Percentiles rank a stretch among this genome's conserved stretches.
These are phyloP conservation scores for Fibroporia radiculosa DNA, from an alignment of 768 basidiomycete species.

Conservation along the genomic window DNA sequence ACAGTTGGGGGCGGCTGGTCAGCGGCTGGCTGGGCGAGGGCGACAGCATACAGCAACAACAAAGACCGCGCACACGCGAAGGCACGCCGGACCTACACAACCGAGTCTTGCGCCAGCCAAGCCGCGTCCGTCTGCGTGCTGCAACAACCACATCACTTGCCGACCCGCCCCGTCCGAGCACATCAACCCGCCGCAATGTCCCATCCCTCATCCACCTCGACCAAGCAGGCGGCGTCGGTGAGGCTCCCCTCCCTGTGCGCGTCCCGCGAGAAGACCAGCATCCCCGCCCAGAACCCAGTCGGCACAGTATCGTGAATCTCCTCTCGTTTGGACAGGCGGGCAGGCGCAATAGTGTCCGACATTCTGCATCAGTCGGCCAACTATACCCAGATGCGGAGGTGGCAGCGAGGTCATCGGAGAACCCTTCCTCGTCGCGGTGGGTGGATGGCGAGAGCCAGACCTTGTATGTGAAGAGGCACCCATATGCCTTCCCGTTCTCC, in stretches of 20 bases:
- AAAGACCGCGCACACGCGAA: background rate
- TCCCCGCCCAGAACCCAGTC: slow-evolving; percentile 14
- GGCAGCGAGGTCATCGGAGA: too few species aligned
- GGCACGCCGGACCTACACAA: slow-evolving; percentile 3
- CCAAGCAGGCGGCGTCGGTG: slow-evolving; percentile 54
- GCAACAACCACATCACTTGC: slow-evolving; percentile 30
- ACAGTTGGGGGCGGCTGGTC: slow-evolving; percentile 26
- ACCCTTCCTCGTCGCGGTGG: background rate
- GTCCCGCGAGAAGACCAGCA: slow-evolving; percentile 19
- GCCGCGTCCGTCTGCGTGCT: slow-evolving; percentile 36
- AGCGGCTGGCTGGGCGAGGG: slow-evolving; percentile 20
- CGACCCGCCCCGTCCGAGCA: slow-evolving; percentile 25
- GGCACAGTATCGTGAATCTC: slow-evolving; percentile 46
- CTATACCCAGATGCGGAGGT: slow-evolving; percentile 8
- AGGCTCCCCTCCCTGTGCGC: slow-evolving; percentile 39
- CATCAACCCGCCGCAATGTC: slow-evolving; percentile 6
- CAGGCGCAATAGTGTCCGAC: slow-evolving; percentile 12
- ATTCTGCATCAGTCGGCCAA: slow-evolving; percentile 13
- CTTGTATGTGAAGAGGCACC: slow-evolving; percentile 30
- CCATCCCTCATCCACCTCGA: slow-evolving; percentile 39
- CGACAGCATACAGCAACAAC: slow-evolving; percentile 1
- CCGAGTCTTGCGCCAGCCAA: slow-evolving; percentile 24
- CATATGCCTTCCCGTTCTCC: slow-evolving; percentile 42
- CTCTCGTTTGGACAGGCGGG: slow-evolving; percentile 36
- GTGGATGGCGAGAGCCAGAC: slow-evolving; percentile 1